Base-by-base conservation (phyloP, 179 eudicot genomes). In the Corrigiola litoralis region DNA sequence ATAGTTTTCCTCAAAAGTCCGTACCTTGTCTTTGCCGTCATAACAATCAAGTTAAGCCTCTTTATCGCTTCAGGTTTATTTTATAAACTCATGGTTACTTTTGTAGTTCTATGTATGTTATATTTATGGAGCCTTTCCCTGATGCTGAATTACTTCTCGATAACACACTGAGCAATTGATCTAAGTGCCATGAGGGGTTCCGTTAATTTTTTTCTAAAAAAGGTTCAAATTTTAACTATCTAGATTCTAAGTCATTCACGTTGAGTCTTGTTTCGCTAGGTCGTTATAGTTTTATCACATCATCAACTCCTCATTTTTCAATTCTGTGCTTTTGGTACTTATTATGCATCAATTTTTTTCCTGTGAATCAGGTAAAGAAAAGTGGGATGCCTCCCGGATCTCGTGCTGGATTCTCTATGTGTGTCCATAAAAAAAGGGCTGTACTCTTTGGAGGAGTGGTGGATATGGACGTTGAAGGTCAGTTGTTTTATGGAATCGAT, bases 351-450 rank as follows among this genome's bases (percentile, higher is more conserved):
- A n/a, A n/a, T 21, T 70, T 58, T 47, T 33, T 74, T 71, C 57
- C 51, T 59, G 20, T 61, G 33, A 69, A 16, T 69, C 76, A 92
- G 98, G 98, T 92, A 50, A 92, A 90, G 80, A 92, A 90, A 80
- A 86, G 92, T 77, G 98, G 98, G 70, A 90, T 92, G 96, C 96
- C 98, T 48, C 98, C 98, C 53, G 95, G 96, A 32, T 80, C 96
- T 64, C 90, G 96, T 66, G 98, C 98, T 72, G 95, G 98, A 34
- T 92, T 92, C 74, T 85, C 96, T 52, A 78, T 92, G 89, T 85
- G 90, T 70, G 85, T 92, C 25, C 98, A 92, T 67, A 92, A 92
- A 79, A 92, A 90, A 74, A 75, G 98, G 72, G 92, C 92, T 32
- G 70, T 92, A 61, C 86, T 92, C 46, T 92, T 90, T 77, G 98